Percentiles rank a stretch among this genome's conserved stretches.
Evolutionary conservation across 805 yeast species (phyloP).

Genomic region (Metschnikowia matae): DNA sequence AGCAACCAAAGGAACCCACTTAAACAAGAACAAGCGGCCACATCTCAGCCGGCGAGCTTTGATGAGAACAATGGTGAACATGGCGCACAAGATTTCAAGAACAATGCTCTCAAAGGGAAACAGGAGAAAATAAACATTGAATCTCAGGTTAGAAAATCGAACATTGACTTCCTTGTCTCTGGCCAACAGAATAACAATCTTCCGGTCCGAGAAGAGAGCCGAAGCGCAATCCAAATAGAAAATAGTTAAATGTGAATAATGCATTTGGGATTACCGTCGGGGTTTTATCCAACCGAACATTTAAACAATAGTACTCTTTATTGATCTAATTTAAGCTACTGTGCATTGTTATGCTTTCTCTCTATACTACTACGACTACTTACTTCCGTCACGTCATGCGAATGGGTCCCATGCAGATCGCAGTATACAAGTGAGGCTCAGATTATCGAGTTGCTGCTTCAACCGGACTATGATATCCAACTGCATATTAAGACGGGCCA

Average conservation of each 20-base stretch:
- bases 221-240: neutral
- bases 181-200: neutral
- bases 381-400: neutral
- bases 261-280: neutral
- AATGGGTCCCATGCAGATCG: neutral
- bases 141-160: neutral
- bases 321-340: neutral
- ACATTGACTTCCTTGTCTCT: conserved; percentile 3
- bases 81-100: neutral
- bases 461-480: conserved; percentile 11
- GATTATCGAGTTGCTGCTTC: conserved; percentile 2
- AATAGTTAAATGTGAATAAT: neutral
- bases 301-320: neutral
- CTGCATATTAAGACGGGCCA: conserved; percentile 13
- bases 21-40: neutral
- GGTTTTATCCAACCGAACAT: neutral
- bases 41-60: neutral
- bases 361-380: neutral
- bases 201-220: neutral
- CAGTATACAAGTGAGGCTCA: neutral
- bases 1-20: neutral
- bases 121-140: neutral
- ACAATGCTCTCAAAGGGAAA: neutral
- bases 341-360: neutral
- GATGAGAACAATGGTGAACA: neutral